These are phyloP conservation scores for Euphrasia arctica DNA, from an alignment of 305 asterid species.

Conservation along the genomic window DNA sequence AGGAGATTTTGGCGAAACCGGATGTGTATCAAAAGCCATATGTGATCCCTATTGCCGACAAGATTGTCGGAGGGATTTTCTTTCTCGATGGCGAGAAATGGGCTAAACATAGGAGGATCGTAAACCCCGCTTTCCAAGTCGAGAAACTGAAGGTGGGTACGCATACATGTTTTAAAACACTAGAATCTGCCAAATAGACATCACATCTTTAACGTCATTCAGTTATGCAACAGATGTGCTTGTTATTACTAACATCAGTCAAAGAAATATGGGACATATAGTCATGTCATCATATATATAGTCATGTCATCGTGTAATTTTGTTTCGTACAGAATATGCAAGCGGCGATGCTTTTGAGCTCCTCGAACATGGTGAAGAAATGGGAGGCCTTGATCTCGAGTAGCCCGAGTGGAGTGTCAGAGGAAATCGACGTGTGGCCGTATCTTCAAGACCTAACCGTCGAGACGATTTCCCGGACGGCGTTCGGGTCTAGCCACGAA, in stretches of 20 bases:
- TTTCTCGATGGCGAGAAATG: conserved; percentile 46
- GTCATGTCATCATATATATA: too few species aligned
- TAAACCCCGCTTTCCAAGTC: conserved; percentile 49
- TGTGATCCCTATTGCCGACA: conserved; percentile 35
- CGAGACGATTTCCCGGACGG: conserved; percentile 52
- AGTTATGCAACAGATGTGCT: too few species aligned
- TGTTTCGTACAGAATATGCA: background rate
- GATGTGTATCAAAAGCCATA: conserved; percentile 41
- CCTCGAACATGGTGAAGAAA: conserved; percentile 35
- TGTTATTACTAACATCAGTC: too few species aligned
- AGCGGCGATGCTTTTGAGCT: background rate
- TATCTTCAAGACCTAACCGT: conserved; percentile 34
- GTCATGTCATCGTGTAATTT: too few species aligned
- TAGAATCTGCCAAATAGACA: too few species aligned
- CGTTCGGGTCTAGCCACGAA: conserved; percentile 46
- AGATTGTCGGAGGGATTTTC: conserved; percentile 41
- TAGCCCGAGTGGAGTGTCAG: conserved; percentile 1
- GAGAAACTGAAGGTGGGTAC: conserved; percentile 45
- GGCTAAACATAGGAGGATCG: conserved; percentile 40
- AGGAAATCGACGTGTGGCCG: conserved; percentile 53
- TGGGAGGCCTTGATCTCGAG: conserved; percentile 37
- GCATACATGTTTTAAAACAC: too few species aligned
- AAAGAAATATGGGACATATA: too few species aligned
- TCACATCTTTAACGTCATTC: too few species aligned
- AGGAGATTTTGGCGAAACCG: conserved; percentile 39